Percentiles rank a stretch among this genome's conserved stretches.
Conservation (phyloP, 495 filamentous ascomycete species). For the Penicillium desertorum region DNA sequence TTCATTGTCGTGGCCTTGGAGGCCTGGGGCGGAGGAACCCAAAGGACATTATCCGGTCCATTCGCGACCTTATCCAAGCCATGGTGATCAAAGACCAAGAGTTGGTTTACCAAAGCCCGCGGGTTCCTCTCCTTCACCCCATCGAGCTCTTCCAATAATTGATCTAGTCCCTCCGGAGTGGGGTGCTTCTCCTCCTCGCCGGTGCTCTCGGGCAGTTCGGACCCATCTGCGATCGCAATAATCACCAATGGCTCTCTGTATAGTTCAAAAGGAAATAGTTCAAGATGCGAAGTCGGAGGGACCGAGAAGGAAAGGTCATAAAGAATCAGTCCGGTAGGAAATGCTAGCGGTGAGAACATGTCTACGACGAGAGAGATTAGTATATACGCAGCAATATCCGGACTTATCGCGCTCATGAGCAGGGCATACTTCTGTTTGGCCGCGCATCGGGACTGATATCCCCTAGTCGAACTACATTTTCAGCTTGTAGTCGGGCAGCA, state of each 20-base stretch:
- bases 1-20: conserved; percentile 88
- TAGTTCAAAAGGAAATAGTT: conserved; percentile 80
- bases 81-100: conserved; percentile 74
- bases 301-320: conserved; percentile 84
- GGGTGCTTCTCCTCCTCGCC: conserved; percentile 30
- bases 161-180: conserved; percentile 52
- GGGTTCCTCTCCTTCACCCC: conserved; percentile 60
- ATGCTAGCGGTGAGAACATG: conserved; percentile 93
- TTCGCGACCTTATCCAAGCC: conserved; percentile 40
- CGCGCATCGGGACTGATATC: conserved; percentile 87
- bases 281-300: conserved; percentile 72
- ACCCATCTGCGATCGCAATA: conserved; percentile 74
- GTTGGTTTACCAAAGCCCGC: conserved; percentile 71
- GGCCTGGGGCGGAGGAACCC: conserved; percentile 68
- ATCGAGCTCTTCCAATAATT: conserved; percentile 66
- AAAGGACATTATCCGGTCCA: conserved; percentile 55
- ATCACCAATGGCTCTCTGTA: conserved; percentile 78
- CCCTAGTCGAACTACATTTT: conserved; percentile 82
- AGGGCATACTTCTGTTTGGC: conserved; percentile 78
- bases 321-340: conserved; percentile 82
- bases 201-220: conserved; percentile 50
- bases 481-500: conserved; percentile 69
- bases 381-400: not conserved
- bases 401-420: not conserved
- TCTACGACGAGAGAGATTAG: conserved; percentile 54